phyloP scores from a whole-genome alignment of 2,329 filamentous ascomycete species.

The Sarocladium strictum region DNA sequence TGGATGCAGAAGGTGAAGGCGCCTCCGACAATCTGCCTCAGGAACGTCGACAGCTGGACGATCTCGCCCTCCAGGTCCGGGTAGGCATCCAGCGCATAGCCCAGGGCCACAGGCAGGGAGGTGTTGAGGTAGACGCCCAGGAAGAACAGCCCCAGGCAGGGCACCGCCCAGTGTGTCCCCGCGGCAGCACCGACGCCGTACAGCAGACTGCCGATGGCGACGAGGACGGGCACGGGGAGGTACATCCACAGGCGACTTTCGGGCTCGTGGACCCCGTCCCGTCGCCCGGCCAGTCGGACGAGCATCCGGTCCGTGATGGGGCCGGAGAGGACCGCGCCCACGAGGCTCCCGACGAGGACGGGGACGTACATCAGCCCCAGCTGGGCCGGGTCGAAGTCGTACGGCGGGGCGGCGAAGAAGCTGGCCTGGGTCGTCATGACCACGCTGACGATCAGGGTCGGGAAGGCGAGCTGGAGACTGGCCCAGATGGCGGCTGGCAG shows the following conservation, averaged over 20 bases:
- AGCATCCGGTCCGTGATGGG: conserved; percentile 57
- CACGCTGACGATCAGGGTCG: not conserved
- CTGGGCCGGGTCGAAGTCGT: conserved; percentile 28
- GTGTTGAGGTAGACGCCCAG: not conserved
- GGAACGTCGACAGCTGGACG: not conserved
- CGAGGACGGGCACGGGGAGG: not conserved
- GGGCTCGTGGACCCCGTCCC: not conserved
- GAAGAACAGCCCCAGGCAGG: not conserved
- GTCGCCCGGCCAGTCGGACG: conserved; percentile 40
- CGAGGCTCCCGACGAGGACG: conserved; percentile 29
- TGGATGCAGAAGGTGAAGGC: not conserved
- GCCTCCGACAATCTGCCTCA: not conserved
- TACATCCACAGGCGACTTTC: not conserved
- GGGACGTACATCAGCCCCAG: conserved; percentile 38
- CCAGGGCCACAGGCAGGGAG: not conserved
- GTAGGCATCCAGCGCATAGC: not conserved
- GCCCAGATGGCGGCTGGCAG: not conserved
- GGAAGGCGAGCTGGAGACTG: not conserved
- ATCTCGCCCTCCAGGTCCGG: not conserved
- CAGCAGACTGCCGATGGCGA: not conserved
- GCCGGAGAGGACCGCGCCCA: conserved; percentile 33
- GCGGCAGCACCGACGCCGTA: not conserved
- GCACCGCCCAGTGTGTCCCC: not conserved
- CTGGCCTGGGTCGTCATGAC: not conserved
- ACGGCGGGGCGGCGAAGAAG: conserved; percentile 11